Evolutionary conservation across 75 land plant species (phyloP).

Genomic region (Pseudotsuga menziesii): DNA sequence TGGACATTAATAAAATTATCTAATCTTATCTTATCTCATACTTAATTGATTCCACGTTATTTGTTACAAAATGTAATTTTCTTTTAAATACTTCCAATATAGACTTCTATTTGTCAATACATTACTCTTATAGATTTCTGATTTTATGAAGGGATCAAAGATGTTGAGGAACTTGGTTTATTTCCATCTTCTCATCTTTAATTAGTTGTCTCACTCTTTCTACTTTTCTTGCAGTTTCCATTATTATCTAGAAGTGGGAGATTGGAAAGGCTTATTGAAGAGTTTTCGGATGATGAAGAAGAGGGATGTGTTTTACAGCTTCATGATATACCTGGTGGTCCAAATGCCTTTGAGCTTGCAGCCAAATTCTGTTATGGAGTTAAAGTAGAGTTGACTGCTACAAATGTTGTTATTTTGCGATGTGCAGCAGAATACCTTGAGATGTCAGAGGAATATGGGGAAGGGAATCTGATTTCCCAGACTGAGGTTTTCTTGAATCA

Average conservation of each 20-base stretch:
- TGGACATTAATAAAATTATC: no score
- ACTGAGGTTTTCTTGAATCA: conserved; percentile 74
- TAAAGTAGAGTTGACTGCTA: conserved; percentile 72
- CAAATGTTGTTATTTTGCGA: conserved; percentile 68
- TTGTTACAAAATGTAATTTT: background rate
- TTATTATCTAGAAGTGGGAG: conserved; percentile 71
- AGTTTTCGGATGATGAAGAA: conserved; percentile 42
- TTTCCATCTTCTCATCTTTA: background rate
- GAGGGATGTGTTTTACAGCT: conserved; percentile 44
- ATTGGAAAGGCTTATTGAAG: conserved; percentile 63
- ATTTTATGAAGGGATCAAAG: background rate
- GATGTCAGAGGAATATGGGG: conserved; percentile 84
- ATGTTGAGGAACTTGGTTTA: background rate
- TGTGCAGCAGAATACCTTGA: conserved; percentile 82
- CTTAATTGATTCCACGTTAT: background rate
- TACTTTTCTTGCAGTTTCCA: conserved; percentile 64
- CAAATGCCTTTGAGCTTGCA: conserved; percentile 80
- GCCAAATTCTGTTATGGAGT: conserved; percentile 92
- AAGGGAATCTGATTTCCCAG: conserved; percentile 67
- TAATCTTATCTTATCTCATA: no score
- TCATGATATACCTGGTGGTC: conserved; percentile 69
- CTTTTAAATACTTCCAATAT: background rate
- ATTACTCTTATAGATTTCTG: background rate
- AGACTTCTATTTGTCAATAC: background rate
- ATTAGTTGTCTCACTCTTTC: background rate